phyloP scores from a whole-genome alignment of 75 land plant genomes.

The Pinus albicaulis region DNA sequence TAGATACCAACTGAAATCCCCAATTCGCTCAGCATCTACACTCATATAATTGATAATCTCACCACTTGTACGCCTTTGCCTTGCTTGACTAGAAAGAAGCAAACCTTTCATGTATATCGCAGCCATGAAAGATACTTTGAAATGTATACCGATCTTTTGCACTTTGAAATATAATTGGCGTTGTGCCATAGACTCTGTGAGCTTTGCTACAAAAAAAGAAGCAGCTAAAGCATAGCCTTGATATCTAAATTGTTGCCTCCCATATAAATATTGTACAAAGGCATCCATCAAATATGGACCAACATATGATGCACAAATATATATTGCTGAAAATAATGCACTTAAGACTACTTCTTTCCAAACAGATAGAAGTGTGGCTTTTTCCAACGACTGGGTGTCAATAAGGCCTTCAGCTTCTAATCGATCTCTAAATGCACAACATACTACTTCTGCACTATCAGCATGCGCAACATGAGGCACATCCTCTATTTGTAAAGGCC shows the following conservation, averaged over 20 bases:
- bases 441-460: constrained; percentile 17
- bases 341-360: constrained; percentile 18
- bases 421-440: background rate
- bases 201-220: constrained; percentile 24
- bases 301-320: constrained; percentile 21
- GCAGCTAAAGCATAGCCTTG: constrained; percentile 19
- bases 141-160: constrained; percentile 26
- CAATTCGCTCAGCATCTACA: constrained; percentile 33
- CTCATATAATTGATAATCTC: constrained; percentile 46
- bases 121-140: constrained; percentile 25
- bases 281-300: constrained; percentile 41
- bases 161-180: constrained; percentile 27
- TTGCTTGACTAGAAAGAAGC: constrained; percentile 23
- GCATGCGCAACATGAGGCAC: constrained; percentile 17
- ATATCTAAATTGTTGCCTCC: constrained; percentile 4
- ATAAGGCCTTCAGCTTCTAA: constrained; percentile 13
- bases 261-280: constrained; percentile 32
- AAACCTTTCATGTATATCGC: constrained; percentile 31
- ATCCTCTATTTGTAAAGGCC: constrained; percentile 21
- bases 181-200: constrained; percentile 17
- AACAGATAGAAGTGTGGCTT: constrained; percentile 15
- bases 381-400: background rate
- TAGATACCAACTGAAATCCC: constrained; percentile 33
- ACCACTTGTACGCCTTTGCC: constrained; percentile 31
- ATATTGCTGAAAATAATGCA: constrained; percentile 12